phyloP scores from a whole-genome alignment of 106 monocot genomes.

The Triglochin maritima region DNA sequence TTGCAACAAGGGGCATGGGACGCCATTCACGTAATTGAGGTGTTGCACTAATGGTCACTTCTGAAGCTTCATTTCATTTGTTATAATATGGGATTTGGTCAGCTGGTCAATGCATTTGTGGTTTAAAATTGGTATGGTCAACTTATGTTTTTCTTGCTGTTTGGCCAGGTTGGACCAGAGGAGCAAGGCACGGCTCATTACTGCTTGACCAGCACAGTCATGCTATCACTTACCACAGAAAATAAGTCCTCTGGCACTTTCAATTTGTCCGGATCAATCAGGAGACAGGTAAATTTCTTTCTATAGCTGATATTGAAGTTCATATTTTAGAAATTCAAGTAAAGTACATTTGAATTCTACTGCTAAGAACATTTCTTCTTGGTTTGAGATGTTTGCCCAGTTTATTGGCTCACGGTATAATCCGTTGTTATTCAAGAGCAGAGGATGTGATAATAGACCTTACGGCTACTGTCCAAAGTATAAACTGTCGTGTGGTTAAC shows the following conservation, averaged over 20 bases:
- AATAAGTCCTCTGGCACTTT: conserved; percentile 69
- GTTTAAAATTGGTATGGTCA: neutral
- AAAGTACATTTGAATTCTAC: neutral
- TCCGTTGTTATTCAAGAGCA: too few species aligned
- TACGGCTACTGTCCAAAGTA: too few species aligned
- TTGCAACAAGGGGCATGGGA: conserved; percentile 94
- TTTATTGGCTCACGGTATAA: too few species aligned
- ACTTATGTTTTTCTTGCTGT: neutral
- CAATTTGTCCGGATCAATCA: conserved; percentile 85
- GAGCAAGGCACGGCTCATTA: conserved; percentile 71
- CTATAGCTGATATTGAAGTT: neutral
- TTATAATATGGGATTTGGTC: neutral
- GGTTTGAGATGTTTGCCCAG: too few species aligned
- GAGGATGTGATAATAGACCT: too few species aligned
- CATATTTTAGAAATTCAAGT: neutral
- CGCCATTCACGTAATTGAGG: conserved; percentile 97
- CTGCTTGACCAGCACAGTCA: conserved; percentile 89
- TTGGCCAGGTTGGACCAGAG: conserved; percentile 54
- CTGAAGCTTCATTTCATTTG: neutral
- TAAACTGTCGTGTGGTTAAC: too few species aligned
- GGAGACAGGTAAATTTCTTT: conserved; percentile 64
- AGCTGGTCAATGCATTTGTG: neutral
- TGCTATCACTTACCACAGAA: conserved; percentile 85
- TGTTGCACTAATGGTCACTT: conserved; percentile 2
- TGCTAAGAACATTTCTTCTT: neutral